phyloP scores from a whole-genome alignment of 2,329 filamentous ascomycete species.

The Exophiala dermatitidis region DNA sequence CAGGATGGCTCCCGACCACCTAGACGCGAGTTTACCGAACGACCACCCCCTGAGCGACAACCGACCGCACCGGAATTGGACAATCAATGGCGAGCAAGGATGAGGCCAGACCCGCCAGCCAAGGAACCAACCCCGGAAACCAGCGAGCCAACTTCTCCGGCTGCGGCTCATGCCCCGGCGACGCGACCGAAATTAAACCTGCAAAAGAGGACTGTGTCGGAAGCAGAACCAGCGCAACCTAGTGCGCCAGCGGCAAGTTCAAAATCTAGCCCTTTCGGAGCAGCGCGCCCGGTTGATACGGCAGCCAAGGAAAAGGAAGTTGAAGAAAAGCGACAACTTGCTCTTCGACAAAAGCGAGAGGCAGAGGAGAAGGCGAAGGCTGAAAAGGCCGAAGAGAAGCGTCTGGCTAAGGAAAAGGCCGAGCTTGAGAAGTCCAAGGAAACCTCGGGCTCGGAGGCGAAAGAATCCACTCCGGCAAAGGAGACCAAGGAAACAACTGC shows the following conservation, averaged over 20 bases:
- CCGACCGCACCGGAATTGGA: constrained; percentile 88
- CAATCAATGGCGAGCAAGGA: constrained; percentile 83
- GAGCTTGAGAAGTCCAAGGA: constrained; percentile 44
- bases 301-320: constrained; percentile 81
- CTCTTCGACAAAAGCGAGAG: constrained; percentile 74
- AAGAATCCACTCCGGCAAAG: constrained; percentile 15
- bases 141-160: constrained; percentile 69
- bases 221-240: constrained; percentile 49
- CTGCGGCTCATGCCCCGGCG: constrained; percentile 52
- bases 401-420: constrained; percentile 59
- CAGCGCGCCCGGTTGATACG: constrained; percentile 88
- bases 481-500: background rate
- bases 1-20: constrained; percentile 75
- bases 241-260: constrained; percentile 51
- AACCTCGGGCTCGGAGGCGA: constrained; percentile 29
- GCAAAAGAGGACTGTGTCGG: constrained; percentile 82
- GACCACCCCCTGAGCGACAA: constrained; percentile 58
- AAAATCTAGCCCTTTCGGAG: constrained; percentile 90
- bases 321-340: constrained; percentile 74
- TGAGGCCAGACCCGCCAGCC: constrained; percentile 68
- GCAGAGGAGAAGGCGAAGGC: constrained; percentile 78
- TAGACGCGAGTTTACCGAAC: constrained; percentile 66
- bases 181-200: constrained; percentile 78
- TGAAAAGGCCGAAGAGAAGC: constrained; percentile 57
- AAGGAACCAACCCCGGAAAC: constrained; percentile 62